Evolutionary conservation across 352 stramenopile species (phyloP).

Genomic region (Pythium biforme): DNA sequence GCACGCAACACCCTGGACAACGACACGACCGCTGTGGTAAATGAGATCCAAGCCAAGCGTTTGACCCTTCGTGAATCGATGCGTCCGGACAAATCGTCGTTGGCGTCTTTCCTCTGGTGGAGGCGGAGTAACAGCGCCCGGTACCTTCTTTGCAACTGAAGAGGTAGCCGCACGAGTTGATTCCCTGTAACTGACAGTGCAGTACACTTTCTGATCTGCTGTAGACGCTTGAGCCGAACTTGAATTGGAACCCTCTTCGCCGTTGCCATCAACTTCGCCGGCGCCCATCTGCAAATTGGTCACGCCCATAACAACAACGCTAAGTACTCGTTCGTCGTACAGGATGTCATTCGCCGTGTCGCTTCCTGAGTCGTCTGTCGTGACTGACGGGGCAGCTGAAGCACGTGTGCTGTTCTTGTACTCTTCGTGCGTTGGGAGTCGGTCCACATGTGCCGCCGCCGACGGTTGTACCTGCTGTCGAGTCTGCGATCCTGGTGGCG

Average conservation of each 20-base stretch:
- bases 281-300: conserved; percentile 62
- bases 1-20: conserved; percentile 74
- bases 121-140: not conserved
- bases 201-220: conserved; percentile 72
- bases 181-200: conserved; percentile 74
- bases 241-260: conserved; percentile 7
- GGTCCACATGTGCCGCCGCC: not conserved
- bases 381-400: conserved; percentile 36
- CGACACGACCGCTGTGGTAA: conserved; percentile 69
- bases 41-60: conserved; percentile 80
- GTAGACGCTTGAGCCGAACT: not conserved
- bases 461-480: not conserved
- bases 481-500: conserved; percentile 8
- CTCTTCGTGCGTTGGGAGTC: conserved; percentile 11
- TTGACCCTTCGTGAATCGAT: conserved; percentile 54
- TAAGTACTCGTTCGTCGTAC: conserved; percentile 66
- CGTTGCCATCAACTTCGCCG: not conserved
- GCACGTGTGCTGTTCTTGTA: conserved; percentile 12
- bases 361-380: conserved; percentile 63
- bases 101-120: conserved; percentile 16
- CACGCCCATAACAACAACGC: conserved; percentile 70
- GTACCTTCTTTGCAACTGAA: conserved; percentile 33
- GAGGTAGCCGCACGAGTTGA: conserved; percentile 75
- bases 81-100: conserved; percentile 58
- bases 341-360: conserved; percentile 64